phyloP scores from a whole-genome alignment of 164 flowering plant species.

The Vitis cinerea region DNA sequence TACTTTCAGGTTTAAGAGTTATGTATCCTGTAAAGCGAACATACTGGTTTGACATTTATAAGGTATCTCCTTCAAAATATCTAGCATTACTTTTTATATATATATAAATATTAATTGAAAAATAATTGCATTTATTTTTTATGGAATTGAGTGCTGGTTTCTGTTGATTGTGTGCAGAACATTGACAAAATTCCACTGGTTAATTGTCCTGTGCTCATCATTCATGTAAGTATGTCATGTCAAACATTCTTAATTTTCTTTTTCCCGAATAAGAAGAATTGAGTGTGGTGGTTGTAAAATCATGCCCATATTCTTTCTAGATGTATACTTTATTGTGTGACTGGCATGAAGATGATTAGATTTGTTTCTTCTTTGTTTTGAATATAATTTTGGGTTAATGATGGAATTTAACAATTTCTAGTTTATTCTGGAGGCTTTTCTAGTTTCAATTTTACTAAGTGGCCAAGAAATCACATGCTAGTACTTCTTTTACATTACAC shows the following conservation, averaged over 20 bases:
- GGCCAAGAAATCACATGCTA: no score
- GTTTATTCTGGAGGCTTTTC: no score
- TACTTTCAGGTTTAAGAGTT: constrained; percentile 90
- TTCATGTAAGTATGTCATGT: constrained; percentile 67
- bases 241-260: neutral
- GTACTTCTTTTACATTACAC: no score
- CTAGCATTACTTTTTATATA: neutral
- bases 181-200: constrained; percentile 86
- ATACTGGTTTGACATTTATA: constrained; percentile 95
- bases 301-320: neutral
- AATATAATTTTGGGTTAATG: neutral
- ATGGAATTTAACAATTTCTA: neutral
- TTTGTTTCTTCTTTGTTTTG: neutral
- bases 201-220: constrained; percentile 73
- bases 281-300: neutral
- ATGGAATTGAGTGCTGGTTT: constrained; percentile 11
- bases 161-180: constrained; percentile 55
- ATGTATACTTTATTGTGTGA: neutral
- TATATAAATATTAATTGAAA: no score
- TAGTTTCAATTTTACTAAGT: no score
- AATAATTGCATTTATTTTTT: neutral
- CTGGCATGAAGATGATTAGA: neutral
- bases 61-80: constrained; percentile 40
- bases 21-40: constrained; percentile 94
- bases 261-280: neutral